Base-by-base conservation (phyloP, 768 basidiomycete genomes). In the Pleurotus cornucopiae region DNA sequence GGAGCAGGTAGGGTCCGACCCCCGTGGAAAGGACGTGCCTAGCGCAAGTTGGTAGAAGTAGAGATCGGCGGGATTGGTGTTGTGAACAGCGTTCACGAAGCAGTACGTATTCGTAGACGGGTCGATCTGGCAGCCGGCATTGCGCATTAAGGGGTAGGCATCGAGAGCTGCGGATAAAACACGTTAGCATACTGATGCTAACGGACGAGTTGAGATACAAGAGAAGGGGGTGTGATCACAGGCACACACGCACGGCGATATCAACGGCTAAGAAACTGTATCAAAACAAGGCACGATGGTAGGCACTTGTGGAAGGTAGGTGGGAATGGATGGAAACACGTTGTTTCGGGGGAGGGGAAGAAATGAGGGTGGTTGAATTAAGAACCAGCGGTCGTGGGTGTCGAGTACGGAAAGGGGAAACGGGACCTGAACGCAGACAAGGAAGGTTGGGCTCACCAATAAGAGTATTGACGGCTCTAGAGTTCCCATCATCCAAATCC, bases 21-120 rank as follows among this genome's bases (percentile, higher is more conserved):
- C 69, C 56, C 76, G 73, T 4, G 85, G 84, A 1, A 90, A 70
- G 9, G 62, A 55, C 20, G 74, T 69, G 11, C 85, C 89, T 9
- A 86, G 76, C 2, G 86, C 85, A 9, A 93, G 76, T 37, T 74
- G 68, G 72, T 89, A 94, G 67, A 84, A 81, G 73, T 85, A 90
- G n/a, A 84, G 67, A 65, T 89, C 88, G 18, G 83, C 78, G 0
- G 87, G 81, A 56, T 83, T 81, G 2, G 75, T 30, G 58, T 75
- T 74, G 34, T 71, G 73, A 18, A 82, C 78, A 12, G 91, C 88
- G 58, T 84, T 76, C 54, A 90, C 52, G 70, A 82, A 92, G 73
- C 91, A 94, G 70, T 91, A 94, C 0, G 81, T 68, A 62, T 85
- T 77, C 26, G 82, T 77, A 3, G 73, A 63, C 7, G 83, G 76